Base-by-base conservation (phyloP, 2,329 filamentous ascomycete species). In the Sporothrix protearum region DNA sequence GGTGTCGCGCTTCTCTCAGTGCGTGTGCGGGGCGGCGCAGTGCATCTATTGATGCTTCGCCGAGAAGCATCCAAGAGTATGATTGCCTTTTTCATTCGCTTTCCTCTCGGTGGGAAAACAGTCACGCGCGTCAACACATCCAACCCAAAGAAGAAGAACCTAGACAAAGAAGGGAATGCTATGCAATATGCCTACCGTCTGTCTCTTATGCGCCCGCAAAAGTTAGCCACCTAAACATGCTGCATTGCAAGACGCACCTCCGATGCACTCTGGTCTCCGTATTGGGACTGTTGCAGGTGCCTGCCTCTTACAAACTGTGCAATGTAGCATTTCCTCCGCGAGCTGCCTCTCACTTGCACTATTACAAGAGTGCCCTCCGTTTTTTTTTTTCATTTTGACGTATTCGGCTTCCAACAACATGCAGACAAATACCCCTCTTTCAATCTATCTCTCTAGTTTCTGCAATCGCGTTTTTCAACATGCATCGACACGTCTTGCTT, bases 231-330 rank as follows among this genome's bases (percentile, higher is more conserved):
- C 30, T n/a, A n/a, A 19, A 7, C 33, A 51, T 22, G 53, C 53
- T 63, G 55, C 55, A 51, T 30, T 28, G 39, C 33, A 45, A 33
- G 55, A 49, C 42, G 55, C 68, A 70, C 39, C 39, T n/a, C 53
- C 25, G 28, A 42, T 33, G 68, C 68, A 63, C 30, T 70, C 39
- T 49, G 55, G 68, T 51, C 55, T 33, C 68, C 68, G 1, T 55
- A 64, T 70, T 64, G 68, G 68, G 68, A 51, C 45, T 45, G 28
- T n/a, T 70, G 68, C 68, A 70, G 57, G 42, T 49, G 10, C 22
- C 22, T 30, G 49, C 68, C 49, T 61, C 28, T 30, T 1, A 14
- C 9, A 53, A 53, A 22, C 42, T 28, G 33, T 19, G 33, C 8
- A 33, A 33, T 55, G 51, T 42, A 36, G 68, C 42, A 69, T 69